Evolutionary conservation across 2,329 filamentous ascomycete species (phyloP).

Genomic region (Tolypocladium inflatum): DNA sequence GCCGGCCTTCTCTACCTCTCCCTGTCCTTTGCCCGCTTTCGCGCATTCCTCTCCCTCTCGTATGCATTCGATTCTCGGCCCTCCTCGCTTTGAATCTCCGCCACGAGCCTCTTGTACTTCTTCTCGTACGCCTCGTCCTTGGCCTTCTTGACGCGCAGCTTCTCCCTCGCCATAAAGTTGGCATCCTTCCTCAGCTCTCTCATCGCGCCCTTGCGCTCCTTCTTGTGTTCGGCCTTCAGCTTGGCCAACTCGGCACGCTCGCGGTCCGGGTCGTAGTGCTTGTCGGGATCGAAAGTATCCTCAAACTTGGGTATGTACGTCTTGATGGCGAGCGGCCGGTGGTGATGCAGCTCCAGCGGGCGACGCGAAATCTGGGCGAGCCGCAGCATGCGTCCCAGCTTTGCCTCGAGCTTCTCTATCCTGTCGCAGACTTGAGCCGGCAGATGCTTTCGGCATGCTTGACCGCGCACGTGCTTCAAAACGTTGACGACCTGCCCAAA

Average conservation of each 20-base stretch:
- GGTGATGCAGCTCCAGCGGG: constrained; percentile 80
- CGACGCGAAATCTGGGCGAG: constrained; percentile 59
- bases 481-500: constrained; percentile 56
- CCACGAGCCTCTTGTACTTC: constrained; percentile 86
- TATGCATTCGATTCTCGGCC: constrained; percentile 80
- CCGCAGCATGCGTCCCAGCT: constrained; percentile 44
- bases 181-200: constrained; percentile 92
- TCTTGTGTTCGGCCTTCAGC: constrained; percentile 84
- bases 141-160: constrained; percentile 85
- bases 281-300: constrained; percentile 85
- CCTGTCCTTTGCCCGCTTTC: constrained; percentile 57
- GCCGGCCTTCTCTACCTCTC: constrained; percentile 21
- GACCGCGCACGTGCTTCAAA: constrained; percentile 51
- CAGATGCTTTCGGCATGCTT: constrained; percentile 40
- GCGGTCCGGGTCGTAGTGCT: constrained; percentile 93
- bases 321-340: constrained; percentile 81
- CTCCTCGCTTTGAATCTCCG: constrained; percentile 93
- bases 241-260: constrained; percentile 80
- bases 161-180: constrained; percentile 85
- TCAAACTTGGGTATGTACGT: constrained; percentile 89
- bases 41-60: constrained; percentile 71
- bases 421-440: constrained; percentile 31
- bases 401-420: constrained; percentile 31
- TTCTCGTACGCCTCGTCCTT: constrained; percentile 89
- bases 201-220: constrained; percentile 89